Conservation (phyloP, 1,139 yeast genomes). For the Meyerozyma guilliermondii region DNA sequence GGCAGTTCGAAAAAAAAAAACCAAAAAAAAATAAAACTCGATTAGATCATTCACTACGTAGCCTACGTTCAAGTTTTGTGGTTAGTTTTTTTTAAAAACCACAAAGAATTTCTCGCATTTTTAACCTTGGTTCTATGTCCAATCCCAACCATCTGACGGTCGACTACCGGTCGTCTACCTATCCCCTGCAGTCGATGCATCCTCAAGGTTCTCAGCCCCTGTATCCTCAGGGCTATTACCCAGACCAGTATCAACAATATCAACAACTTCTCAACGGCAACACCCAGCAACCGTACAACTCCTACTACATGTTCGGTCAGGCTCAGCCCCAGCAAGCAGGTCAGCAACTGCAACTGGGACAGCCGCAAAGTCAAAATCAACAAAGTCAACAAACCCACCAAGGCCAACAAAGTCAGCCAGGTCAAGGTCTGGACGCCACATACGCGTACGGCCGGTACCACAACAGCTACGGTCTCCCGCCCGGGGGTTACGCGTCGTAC, state of each 20-base stretch:
- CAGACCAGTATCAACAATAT: conserved; percentile 2
- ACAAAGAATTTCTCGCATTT: neutral
- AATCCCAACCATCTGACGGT: conserved; percentile 1
- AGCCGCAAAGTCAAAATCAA: conserved; percentile 7
- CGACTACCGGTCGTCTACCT: neutral
- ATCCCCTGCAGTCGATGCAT: neutral
- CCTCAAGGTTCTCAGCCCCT: neutral
- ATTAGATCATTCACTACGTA: conserved; percentile 2
- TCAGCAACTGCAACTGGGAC: conserved; percentile 11
- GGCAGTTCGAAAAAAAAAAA: neutral
- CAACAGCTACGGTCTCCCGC: conserved; percentile 1
- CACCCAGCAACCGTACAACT: conserved; percentile 15
- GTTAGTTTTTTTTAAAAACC: neutral
- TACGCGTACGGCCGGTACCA: conserved; percentile 1
- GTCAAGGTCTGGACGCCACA: conserved; percentile 1
- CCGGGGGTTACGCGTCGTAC: conserved; percentile 1
- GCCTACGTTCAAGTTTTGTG: neutral
- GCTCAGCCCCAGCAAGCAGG: conserved; percentile 7
- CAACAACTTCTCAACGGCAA: conserved; percentile 1
- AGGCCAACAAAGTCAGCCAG: conserved; percentile 6
- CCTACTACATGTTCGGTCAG: conserved; percentile 18
- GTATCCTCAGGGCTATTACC: conserved; percentile 2
- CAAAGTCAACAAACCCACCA: conserved; percentile 5
- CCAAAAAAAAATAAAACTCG: conserved; percentile 1
- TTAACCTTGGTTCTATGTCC: neutral